phyloP scores from a whole-genome alignment of 805 yeast genomes.

The Candida montana region DNA sequence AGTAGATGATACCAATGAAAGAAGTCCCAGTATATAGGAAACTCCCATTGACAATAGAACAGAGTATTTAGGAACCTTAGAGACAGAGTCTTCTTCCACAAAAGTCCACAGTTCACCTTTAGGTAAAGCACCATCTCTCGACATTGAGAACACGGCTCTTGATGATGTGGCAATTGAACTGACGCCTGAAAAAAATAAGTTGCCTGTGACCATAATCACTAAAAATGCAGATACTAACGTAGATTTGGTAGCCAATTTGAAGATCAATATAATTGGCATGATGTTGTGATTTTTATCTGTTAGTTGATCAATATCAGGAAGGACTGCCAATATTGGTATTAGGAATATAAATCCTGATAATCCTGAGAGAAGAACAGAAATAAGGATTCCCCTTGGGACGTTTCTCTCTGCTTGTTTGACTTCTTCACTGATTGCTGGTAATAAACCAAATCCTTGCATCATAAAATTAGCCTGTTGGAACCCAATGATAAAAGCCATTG shows the following conservation, averaged over 20 bases:
- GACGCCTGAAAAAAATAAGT: slow-evolving; percentile 69
- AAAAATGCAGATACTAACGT: slow-evolving; percentile 63
- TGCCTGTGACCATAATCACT: slow-evolving; percentile 61
- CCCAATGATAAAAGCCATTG: slow-evolving; percentile 69
- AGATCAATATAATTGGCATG: slow-evolving; percentile 74
- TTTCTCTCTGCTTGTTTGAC: slow-evolving; percentile 69
- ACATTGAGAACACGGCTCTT: slow-evolving; percentile 75
- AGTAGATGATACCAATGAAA: slow-evolving; percentile 64
- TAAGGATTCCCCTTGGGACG: slow-evolving; percentile 68
- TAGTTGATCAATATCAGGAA: slow-evolving; percentile 57
- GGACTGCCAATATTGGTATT: slow-evolving; percentile 62
- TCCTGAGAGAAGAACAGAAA: slow-evolving; percentile 59
- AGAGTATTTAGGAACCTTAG: slow-evolving; percentile 66
- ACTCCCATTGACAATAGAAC: slow-evolving; percentile 58
- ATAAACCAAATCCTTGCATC: slow-evolving; percentile 76
- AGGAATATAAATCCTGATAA: slow-evolving; percentile 69
- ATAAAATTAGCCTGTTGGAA: slow-evolving; percentile 76
- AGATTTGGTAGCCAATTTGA: slow-evolving; percentile 65
- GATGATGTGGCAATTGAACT: slow-evolving; percentile 80
- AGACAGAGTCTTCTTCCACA: slow-evolving; percentile 50
- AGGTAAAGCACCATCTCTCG: slow-evolving; percentile 80
- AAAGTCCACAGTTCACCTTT: slow-evolving; percentile 57
- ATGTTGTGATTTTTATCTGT: slow-evolving; percentile 53
- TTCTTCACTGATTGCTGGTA: slow-evolving; percentile 79
- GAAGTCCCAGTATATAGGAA: slow-evolving; percentile 52